These are phyloP conservation scores for Talaromyces funiculosus DNA, from an alignment of 2,329 filamentous ascomycete genomes.

Conservation along the genomic window DNA sequence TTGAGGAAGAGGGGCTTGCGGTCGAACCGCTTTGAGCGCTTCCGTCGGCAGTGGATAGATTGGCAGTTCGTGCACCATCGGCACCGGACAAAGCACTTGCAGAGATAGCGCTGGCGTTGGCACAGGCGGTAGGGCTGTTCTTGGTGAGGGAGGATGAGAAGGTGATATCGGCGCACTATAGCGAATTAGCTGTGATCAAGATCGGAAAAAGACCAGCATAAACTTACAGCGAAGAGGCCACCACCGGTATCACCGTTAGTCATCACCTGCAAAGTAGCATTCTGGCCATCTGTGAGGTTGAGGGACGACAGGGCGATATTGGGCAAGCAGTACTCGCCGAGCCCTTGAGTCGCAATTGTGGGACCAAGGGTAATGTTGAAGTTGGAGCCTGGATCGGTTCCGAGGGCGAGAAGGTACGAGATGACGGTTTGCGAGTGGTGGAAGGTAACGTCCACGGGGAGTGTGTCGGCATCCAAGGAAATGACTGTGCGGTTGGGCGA, in stretches of 20 bases:
- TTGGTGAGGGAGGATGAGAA: conserved; percentile 52
- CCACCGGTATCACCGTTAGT: conserved; percentile 54
- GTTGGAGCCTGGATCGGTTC: conserved; percentile 49
- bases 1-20: conserved; percentile 5
- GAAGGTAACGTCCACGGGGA: conserved; percentile 48
- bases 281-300: conserved; percentile 54
- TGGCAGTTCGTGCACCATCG: conserved; percentile 39
- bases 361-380: conserved; percentile 66
- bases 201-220: neutral
- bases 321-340: conserved; percentile 62
- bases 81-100: conserved; percentile 39
- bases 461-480: conserved; percentile 44
- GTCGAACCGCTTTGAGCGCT: conserved; percentile 23
- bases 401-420: conserved; percentile 50
- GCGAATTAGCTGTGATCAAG: neutral
- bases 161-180: conserved; percentile 66
- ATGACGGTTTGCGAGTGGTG: conserved; percentile 49
- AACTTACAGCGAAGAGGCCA: conserved; percentile 61
- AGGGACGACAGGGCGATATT: conserved; percentile 43
- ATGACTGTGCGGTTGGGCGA: conserved; percentile 44
- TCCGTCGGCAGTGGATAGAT: conserved; percentile 35
- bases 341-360: conserved; percentile 54
- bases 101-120: conserved; percentile 53
- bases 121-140: conserved; percentile 47
- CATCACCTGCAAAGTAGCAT: conserved; percentile 64